Evolutionary conservation across 805 yeast genomes (phyloP), one percentile per base, ranked within the genome.

Genomic region (Metschnikowia santaceciliae): DNA sequence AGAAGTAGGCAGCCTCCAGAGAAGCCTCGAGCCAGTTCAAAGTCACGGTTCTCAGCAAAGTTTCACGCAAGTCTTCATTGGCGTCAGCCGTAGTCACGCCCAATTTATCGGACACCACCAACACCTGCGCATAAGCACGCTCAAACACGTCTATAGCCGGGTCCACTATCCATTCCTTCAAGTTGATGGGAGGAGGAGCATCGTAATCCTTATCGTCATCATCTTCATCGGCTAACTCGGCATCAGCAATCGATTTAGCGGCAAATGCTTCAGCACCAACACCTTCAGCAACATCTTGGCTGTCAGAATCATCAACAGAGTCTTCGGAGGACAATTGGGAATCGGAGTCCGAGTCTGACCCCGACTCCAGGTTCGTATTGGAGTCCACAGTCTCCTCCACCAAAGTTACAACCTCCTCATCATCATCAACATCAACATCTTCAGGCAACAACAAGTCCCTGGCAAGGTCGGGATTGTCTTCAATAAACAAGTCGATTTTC

Each of bases 11-110:
- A 14, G 64, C 55, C 59, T 74, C 78, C 26, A 61, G 49, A 4
- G 53, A 59, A 41, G 61, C 65, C 53, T 64, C 75, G 50, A 69
- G 53, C 54, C 59, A 67, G 59, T 68, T 69, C 59, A 74, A 66
- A 10, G 74, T 60, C 20, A 72, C 66, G 23, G 71, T 58, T 26
- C 61, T 67, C 19, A 75, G 71, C 55, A 74, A 68, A 33, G 62
- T 60, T 44, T 72, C 76, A 59, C 78, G 66, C 57, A 74, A 65
- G 33, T 61, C 68, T 44, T 69, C 75, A 51, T 64, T 67, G 54
- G 61, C 66, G 39, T 70, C 72, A 37, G 63, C 52, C 39, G 69
- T 59, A 32, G 75, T 67, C 50, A 67, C 60, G 30, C 76, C 76
- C 38, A 71, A 58, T 8, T 44, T 39, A 57, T 74, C 78, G 41